Evolutionary conservation across 495 filamentous ascomycete species (phyloP).

Genomic region (Mycothermus thermophilus): DNA sequence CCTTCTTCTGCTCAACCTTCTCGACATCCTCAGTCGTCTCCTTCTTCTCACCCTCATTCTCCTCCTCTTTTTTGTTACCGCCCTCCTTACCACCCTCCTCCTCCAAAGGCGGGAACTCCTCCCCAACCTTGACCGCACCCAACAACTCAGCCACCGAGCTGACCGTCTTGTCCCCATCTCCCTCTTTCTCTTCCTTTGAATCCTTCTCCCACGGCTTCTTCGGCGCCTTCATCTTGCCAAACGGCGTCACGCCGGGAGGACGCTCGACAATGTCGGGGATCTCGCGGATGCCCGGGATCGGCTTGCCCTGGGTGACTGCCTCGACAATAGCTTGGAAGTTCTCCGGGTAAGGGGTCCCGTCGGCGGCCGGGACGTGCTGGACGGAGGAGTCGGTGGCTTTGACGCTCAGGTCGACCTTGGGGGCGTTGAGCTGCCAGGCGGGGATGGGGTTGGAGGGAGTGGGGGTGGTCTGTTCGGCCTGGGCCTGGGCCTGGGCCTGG

Average conservation of each 20-base stretch:
- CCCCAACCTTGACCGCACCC: too few species aligned
- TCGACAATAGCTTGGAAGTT: slow-evolving; percentile 83
- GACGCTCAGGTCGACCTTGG: slow-evolving; percentile 27
- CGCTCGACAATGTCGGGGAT: slow-evolving; percentile 72
- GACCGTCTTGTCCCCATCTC: too few species aligned
- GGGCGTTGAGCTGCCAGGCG: slow-evolving; percentile 30
- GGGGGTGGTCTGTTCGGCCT: too few species aligned
- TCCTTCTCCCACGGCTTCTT: slow-evolving; percentile 27
- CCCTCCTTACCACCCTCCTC: not conserved
- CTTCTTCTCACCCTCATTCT: too few species aligned
- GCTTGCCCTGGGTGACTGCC: slow-evolving; percentile 69
- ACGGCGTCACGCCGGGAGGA: slow-evolving; percentile 28
- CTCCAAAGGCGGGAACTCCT: slow-evolving; percentile 16
- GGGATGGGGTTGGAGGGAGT: too few species aligned
- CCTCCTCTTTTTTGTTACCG: not conserved
- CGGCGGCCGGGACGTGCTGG: slow-evolving; percentile 19
- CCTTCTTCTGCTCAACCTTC: too few species aligned
- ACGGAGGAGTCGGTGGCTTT: slow-evolving; percentile 20
- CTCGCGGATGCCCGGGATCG: slow-evolving; percentile 77
- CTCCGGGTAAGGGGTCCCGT: slow-evolving; percentile 55
- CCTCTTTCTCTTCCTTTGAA: not conserved
- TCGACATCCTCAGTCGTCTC: too few species aligned
- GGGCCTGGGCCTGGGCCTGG: slow-evolving; percentile 3
- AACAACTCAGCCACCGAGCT: too few species aligned
- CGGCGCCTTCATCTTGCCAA: slow-evolving; percentile 22